Evolutionary conservation across 163 green algal genomes (phyloP), one percentile per base, ranked within the genome.

Genomic region (Picocystis sp.): DNA sequence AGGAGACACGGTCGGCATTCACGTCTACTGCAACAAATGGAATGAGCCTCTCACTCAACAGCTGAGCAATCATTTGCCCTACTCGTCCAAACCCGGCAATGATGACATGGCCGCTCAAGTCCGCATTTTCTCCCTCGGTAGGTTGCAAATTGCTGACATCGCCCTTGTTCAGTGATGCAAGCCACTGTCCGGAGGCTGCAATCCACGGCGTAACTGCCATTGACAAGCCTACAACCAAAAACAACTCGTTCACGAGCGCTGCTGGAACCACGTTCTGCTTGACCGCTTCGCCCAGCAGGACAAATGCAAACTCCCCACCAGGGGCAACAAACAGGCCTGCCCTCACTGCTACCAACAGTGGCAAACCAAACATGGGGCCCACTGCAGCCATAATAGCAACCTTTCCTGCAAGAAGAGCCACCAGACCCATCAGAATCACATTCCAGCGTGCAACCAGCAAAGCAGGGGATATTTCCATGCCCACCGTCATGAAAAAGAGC

Each of bases 401-500:
- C 75, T 99, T 99, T 64, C 87, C 88, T 14, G 60, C 72, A n/a
- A 99, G 65, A 13, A 99, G 79, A 45, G 83, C 52, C 3, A 66
- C 53, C 33, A 95, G 79, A 25, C 71, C 70, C 12, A 47, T 66
- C 21, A 94, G 29, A 33, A 99, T 81, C 34, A 72, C 69, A 46
- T 76, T 77, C 63, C 78, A 85, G 66, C 82, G 75, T n/a, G 63
- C 62, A 1, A 92, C 57, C 38, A 98, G 82, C 6, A 94, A 70
- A 35, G 64, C 62, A 1, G 78, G 73, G 35, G 63, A 72, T 66
- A 98, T 94, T 67, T 94, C 80, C 68, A 77, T 77, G 45, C 68
- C 68, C 50, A 87, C 88, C 0, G 81, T 94, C 88, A 98, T 97
- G 81, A 99, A 99, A 76, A 99, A 99, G 22, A 99, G 81, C 3